Evolutionary conservation across 1,139 yeast species (phyloP).

Genomic region (Entelexis sorbosivorans): DNA sequence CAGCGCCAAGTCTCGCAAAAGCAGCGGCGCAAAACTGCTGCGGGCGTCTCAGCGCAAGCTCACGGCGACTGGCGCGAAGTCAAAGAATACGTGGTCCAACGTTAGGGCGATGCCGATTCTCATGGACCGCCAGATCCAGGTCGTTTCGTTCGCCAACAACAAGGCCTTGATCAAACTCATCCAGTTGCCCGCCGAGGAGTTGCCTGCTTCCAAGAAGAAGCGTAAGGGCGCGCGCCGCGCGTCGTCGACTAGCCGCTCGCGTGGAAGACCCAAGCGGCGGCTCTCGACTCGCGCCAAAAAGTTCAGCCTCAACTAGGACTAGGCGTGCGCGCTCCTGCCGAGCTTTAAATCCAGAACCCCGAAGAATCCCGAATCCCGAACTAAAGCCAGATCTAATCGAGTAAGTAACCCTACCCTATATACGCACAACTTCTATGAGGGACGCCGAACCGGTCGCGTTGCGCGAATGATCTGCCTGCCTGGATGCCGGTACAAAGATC

Average conservation of each 20-base stretch:
- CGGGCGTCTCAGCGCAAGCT: constrained; percentile 23
- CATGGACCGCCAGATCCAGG: neutral
- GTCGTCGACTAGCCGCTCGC: neutral
- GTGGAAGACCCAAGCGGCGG: neutral
- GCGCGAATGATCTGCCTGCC: no score
- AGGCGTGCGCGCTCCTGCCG: no score
- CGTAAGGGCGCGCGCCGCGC: neutral
- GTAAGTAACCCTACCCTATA: neutral
- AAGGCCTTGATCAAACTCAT: neutral
- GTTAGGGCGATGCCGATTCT: neutral
- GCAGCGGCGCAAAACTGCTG: constrained; percentile 1
- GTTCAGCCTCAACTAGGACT: no score
- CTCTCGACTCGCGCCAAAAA: no score
- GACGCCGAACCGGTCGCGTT: no score
- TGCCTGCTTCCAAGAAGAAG: neutral
- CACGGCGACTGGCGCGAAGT: constrained; percentile 28
- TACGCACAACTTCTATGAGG: no score
- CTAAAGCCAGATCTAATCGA: neutral
- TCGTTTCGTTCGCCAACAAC: neutral
- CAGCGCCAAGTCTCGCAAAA: constrained; percentile 33
- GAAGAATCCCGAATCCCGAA: no score
- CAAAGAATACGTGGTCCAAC: neutral
- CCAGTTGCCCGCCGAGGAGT: neutral
- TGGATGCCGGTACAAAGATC: no score
- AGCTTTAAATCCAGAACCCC: no score